These are phyloP conservation scores for Rosa persica DNA, from an alignment of 306 rosid species.

Conservation along the genomic window DNA sequence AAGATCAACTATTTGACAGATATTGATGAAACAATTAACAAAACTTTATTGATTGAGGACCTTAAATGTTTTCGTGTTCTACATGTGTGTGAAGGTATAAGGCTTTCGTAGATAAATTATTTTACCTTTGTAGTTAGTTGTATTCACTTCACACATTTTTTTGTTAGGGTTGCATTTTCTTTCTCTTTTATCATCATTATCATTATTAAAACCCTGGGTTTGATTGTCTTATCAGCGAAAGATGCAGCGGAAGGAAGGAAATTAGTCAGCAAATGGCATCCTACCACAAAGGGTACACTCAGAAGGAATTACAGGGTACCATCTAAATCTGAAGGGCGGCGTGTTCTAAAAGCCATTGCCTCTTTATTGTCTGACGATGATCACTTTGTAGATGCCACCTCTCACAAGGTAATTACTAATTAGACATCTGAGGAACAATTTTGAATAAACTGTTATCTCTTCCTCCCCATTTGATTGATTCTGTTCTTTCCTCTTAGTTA, in stretches of 20 bases:
- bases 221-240: slow-evolving; percentile 33
- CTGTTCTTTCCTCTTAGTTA: background rate
- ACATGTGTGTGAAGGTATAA: background rate
- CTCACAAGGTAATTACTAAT: slow-evolving; percentile 85
- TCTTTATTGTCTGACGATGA: slow-evolving; percentile 84
- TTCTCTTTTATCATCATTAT: background rate
- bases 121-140: background rate
- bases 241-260: slow-evolving; percentile 55
- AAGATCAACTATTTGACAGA: background rate
- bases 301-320: slow-evolving; percentile 84
- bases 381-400: slow-evolving; percentile 85
- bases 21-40: no score
- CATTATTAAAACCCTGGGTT: background rate
- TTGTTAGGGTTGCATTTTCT: background rate
- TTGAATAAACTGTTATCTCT: background rate
- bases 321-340: slow-evolving; percentile 77
- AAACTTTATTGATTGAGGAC: background rate
- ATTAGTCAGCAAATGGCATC: slow-evolving; percentile 93
- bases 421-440: background rate
- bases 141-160: background rate
- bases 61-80: slow-evolving; percentile 6
- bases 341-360: slow-evolving; percentile 79
- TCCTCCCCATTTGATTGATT: background rate
- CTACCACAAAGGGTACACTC: slow-evolving; percentile 94
- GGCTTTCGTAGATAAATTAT: background rate